Conservation (phyloP, 2,329 filamentous ascomycete species). For the Venturia asperata region DNA sequence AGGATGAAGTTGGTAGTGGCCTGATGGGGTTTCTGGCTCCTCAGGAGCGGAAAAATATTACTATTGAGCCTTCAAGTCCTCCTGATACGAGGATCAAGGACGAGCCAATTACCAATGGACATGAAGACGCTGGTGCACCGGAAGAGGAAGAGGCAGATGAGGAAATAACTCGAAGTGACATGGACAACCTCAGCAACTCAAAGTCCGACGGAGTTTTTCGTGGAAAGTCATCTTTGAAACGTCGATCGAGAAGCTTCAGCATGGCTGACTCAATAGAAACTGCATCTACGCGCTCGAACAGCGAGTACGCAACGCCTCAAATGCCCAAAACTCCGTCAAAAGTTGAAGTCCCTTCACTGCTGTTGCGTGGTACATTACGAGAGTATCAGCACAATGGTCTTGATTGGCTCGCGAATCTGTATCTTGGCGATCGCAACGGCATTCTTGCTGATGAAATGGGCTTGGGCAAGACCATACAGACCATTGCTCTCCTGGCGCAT, state of each 20-base stretch:
- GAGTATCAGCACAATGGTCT: conserved; percentile 97
- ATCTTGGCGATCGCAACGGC: conserved; percentile 87
- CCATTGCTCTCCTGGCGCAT: conserved; percentile 87
- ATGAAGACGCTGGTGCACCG: conserved; percentile 28
- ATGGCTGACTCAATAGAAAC: neutral
- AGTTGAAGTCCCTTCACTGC: conserved; percentile 64
- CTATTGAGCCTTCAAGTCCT: conserved; percentile 17
- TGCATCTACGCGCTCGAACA: neutral
- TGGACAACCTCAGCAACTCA: neutral
- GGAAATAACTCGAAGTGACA: neutral
- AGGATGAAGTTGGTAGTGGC: conserved; percentile 39
- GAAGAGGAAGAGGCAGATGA: conserved; percentile 31
- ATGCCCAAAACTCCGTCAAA: conserved; percentile 21
- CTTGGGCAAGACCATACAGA: conserved; percentile 96
- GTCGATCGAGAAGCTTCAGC: conserved; percentile 6
- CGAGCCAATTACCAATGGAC: conserved; percentile 22
- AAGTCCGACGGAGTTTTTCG: neutral
- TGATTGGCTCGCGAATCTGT: conserved; percentile 91
- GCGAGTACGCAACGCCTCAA: conserved; percentile 1
- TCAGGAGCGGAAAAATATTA: conserved; percentile 18
- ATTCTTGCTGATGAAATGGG: conserved; percentile 99
- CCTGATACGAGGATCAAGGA: conserved; percentile 8
- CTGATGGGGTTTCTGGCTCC: conserved; percentile 42
- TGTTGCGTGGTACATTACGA: conserved; percentile 79
- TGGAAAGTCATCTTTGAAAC: neutral